Conservation (phyloP, 2,329 filamentous ascomycete species). For the Trichophyton schoenleinii region DNA sequence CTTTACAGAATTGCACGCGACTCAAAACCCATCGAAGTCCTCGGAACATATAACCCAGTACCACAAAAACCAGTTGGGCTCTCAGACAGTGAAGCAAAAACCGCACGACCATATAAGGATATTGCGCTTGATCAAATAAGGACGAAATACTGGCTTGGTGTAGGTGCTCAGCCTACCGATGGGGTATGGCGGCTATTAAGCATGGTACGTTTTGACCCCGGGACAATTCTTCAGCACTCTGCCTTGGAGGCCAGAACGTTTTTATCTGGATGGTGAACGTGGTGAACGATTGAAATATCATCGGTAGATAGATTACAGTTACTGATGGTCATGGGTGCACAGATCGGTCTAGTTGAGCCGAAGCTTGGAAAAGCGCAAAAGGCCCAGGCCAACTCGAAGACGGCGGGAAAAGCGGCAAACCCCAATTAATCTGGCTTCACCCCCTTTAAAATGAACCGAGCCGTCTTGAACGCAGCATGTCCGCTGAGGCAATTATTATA, state of each 20-base stretch:
- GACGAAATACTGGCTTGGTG: constrained; percentile 91
- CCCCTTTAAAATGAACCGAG: neutral
- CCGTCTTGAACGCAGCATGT: neutral
- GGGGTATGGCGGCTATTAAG: constrained; percentile 69
- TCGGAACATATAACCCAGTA: constrained; percentile 54
- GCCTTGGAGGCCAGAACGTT: too few species aligned
- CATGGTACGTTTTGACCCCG: constrained; percentile 11
- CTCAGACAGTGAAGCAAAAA: constrained; percentile 34
- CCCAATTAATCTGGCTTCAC: neutral
- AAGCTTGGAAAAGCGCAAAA: constrained; percentile 13
- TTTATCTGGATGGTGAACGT: too few species aligned
- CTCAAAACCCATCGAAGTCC: constrained; percentile 82
- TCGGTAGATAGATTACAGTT: neutral
- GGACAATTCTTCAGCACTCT: neutral
- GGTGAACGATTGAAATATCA: neutral
- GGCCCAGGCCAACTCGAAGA: neutral
- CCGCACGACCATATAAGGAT: constrained; percentile 72
- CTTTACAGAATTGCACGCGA: constrained; percentile 63
- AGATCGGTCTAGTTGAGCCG: constrained; percentile 26
- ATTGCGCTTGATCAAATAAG: constrained; percentile 71
- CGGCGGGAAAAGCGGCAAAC: neutral
- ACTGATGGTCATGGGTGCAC: constrained; percentile 6
- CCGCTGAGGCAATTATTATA: neutral
- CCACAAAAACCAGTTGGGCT: constrained; percentile 40
- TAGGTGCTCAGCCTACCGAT: constrained; percentile 88